These are phyloP conservation scores for Talaromyces sp. DNA, from an alignment of 2,329 filamentous ascomycete genomes.

Conservation along the genomic window DNA sequence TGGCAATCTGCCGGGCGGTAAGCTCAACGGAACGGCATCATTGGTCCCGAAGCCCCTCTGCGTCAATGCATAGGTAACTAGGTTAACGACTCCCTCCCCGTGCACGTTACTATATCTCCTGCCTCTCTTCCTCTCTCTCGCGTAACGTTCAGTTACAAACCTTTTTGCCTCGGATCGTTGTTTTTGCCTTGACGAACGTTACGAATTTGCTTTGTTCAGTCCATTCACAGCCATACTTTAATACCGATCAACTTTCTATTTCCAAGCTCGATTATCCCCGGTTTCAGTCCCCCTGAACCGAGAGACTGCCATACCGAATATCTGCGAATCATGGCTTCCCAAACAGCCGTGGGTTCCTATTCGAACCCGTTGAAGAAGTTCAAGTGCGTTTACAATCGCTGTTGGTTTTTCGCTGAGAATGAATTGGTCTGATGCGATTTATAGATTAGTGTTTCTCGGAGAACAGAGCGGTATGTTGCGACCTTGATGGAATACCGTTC, in stretches of 20 bases:
- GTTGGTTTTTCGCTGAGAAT: neutral
- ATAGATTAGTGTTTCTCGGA: constrained; percentile 90
- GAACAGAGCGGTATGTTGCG: constrained; percentile 84
- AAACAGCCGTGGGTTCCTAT: constrained; percentile 76
- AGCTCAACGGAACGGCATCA: neutral
- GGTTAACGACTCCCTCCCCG: neutral
- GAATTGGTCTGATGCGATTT: constrained; percentile 25
- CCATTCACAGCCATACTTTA: neutral
- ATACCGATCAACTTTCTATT: neutral
- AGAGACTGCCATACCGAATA: constrained; percentile 33
- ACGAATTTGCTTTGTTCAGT: constrained; percentile 16
- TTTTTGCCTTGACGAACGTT: constrained; percentile 16
- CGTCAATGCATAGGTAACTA: constrained; percentile 4
- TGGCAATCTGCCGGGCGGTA: constrained; percentile 18
- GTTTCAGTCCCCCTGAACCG: constrained; percentile 32
- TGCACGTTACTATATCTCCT: neutral
- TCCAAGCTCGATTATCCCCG: constrained; percentile 5
- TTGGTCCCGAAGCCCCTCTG: neutral
- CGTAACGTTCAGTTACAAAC: neutral
- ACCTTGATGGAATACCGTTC: constrained; percentile 5
- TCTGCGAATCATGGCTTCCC: constrained; percentile 63
- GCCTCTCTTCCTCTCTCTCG: neutral
- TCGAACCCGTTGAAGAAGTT: constrained; percentile 99
- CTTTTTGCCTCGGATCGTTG: neutral
- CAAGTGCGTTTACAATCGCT: constrained; percentile 63